phyloP scores from a whole-genome alignment of 345 rosid species.

The Salix viminalis region DNA sequence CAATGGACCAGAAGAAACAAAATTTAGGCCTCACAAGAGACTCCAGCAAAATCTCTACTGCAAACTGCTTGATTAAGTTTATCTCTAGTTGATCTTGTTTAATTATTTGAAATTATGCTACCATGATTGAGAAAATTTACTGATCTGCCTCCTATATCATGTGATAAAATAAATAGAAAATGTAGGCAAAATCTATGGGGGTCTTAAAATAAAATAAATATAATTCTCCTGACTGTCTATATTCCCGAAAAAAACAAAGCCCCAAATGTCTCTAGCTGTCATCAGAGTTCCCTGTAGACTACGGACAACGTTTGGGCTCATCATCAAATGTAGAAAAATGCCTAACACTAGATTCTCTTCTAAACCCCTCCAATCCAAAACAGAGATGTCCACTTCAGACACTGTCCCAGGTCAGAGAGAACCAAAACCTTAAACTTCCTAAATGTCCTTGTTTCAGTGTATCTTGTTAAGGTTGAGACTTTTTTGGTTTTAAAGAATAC shows the following conservation, averaged over 20 bases:
- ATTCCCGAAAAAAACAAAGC: neutral
- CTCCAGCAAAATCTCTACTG: no score
- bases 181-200: neutral
- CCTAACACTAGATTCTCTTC: conserved; percentile 24
- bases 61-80: neutral
- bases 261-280: neutral
- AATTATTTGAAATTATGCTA: neutral
- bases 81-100: neutral
- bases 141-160: neutral
- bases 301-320: neutral
- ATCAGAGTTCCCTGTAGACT: neutral
- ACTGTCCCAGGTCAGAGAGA: conserved; percentile 31
- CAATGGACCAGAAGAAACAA: no score
- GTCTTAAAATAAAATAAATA: no score
- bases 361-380: conserved; percentile 18
- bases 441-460: neutral
- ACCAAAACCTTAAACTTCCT: neutral
- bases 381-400: conserved; percentile 14
- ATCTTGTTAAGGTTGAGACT: neutral
- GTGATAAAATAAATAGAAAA: neutral
- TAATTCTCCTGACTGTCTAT: neutral
- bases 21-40: no score
- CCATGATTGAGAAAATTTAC: neutral
- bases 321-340: conserved; percentile 21
- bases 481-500: neutral